Conservation (phyloP, 345 rosid genomes). For the Pugionium dolabratum region DNA sequence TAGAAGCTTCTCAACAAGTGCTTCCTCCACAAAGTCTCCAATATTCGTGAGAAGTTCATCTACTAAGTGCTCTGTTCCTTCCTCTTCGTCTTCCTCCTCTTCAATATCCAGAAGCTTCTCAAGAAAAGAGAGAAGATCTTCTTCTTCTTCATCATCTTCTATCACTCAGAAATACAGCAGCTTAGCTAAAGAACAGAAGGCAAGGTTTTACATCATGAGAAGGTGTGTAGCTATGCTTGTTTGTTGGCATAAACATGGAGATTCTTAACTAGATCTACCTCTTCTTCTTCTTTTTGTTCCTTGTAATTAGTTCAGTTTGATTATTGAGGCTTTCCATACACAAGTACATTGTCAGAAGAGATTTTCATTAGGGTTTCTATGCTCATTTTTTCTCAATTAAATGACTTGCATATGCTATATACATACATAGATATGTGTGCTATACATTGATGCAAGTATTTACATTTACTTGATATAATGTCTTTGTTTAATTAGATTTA, state of each 20-base stretch:
- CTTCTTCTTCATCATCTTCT: slow-evolving; percentile 41
- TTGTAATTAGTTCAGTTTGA: slow-evolving; percentile 41
- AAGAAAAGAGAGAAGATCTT: slow-evolving; percentile 55
- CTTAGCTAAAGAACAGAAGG: slow-evolving; percentile 95
- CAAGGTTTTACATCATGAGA: slow-evolving; percentile 94
- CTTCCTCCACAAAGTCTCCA: slow-evolving; percentile 63
- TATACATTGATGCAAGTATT: slow-evolving; percentile 15
- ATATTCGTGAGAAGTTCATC: slow-evolving; percentile 58
- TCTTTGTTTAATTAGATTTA: too few species aligned
- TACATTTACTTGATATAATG: not conserved
- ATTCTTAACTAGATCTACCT: slow-evolving; percentile 47
- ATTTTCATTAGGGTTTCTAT: slow-evolving; percentile 39
- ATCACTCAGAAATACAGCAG: slow-evolving; percentile 72
- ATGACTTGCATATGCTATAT: slow-evolving; percentile 28
- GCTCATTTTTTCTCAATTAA: not conserved
- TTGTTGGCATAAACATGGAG: slow-evolving; percentile 97
- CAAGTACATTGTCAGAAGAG: slow-evolving; percentile 43
- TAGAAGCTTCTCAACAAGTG: slow-evolving; percentile 73
- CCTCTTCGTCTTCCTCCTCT: slow-evolving; percentile 48
- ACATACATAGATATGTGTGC: slow-evolving; percentile 16
- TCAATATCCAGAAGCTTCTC: slow-evolving; percentile 56
- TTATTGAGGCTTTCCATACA: slow-evolving; percentile 37
- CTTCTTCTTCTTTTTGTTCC: not conserved
- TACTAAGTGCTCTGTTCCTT: slow-evolving; percentile 45
- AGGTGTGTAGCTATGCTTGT: slow-evolving; percentile 99